Evolutionary conservation across 179 eudicot species (phyloP).

Genomic region (Spergularia azorica): DNA sequence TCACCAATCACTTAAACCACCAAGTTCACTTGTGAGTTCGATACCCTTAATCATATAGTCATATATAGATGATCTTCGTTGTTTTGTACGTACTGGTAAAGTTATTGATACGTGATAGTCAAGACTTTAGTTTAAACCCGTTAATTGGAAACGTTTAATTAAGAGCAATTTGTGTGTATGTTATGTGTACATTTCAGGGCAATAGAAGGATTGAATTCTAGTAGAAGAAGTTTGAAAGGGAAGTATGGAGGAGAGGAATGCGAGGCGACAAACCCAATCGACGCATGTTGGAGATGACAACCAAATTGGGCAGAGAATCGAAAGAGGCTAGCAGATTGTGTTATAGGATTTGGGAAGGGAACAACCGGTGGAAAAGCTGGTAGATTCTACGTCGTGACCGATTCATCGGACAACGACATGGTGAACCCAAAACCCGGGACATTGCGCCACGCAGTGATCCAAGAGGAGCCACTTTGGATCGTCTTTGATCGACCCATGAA

Average conservation of each 20-base stretch:
- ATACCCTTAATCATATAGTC: no score
- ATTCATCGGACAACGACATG: constrained; percentile 43
- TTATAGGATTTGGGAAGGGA: constrained; percentile 39
- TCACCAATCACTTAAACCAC: constrained; percentile 46
- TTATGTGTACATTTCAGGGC: constrained; percentile 6
- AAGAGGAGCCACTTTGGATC: constrained; percentile 49
- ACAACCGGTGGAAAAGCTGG: constrained; percentile 55
- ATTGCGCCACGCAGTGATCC: constrained; percentile 53
- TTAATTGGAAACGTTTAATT: no score
- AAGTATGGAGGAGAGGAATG: constrained; percentile 31
- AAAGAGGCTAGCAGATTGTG: constrained; percentile 47
- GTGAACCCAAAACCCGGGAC: constrained; percentile 53
- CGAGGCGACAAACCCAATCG: constrained; percentile 43
- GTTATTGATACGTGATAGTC: no score
- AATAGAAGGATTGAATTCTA: constrained; percentile 19
- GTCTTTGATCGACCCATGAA: constrained; percentile 41
- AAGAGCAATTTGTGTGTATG: background rate
- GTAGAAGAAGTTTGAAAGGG: constrained; percentile 31
- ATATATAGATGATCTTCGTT: no score
- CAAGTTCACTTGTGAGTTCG: constrained; percentile 49
- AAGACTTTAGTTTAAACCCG: no score
- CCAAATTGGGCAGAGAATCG: constrained; percentile 44
- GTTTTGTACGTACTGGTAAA: no score
- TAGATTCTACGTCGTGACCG: constrained; percentile 33
- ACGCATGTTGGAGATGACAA: constrained; percentile 52